These are phyloP conservation scores for Amylocystis lapponica DNA, from an alignment of 768 basidiomycete genomes.

Conservation along the genomic window DNA sequence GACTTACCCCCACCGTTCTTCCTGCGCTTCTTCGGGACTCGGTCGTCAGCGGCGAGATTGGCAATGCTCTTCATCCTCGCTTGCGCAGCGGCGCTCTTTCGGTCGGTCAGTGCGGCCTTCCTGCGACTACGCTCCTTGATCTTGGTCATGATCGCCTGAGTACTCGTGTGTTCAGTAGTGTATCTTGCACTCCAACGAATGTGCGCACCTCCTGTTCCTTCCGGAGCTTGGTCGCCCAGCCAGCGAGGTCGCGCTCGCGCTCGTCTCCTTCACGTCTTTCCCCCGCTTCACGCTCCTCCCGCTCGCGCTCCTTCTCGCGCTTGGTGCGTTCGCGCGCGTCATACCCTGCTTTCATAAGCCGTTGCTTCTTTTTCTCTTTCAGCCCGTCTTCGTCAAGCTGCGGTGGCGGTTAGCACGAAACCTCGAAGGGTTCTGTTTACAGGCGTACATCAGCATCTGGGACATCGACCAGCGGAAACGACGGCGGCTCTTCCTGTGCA, in stretches of 20 bases:
- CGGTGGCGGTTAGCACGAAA: background rate
- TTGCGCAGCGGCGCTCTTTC: constrained; percentile 94
- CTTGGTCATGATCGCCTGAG: constrained; percentile 68
- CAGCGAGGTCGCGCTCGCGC: constrained; percentile 59
- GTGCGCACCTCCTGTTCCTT: constrained; percentile 71
- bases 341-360: constrained; percentile 86
- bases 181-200: background rate
- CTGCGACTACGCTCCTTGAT: constrained; percentile 81
- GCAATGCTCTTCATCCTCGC: constrained; percentile 96
- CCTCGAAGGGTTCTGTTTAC: background rate
- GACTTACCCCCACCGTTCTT: constrained; percentile 71
- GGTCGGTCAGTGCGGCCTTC: constrained; percentile 77
- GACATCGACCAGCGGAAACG: constrained; percentile 86
- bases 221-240: constrained; percentile 71
- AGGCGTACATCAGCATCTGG: constrained; percentile 79
- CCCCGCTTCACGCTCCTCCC: constrained; percentile 56
- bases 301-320: constrained; percentile 84
- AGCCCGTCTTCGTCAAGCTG: constrained; percentile 86
- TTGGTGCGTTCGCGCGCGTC: constrained; percentile 82
- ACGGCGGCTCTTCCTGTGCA: constrained; percentile 64
- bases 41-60: constrained; percentile 82
- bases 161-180: background rate
- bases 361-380: constrained; percentile 94
- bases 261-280: constrained; percentile 70
- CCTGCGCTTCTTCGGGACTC: constrained; percentile 77